Conservation (phyloP, 352 stramenopile species). For the Elongisporangium undulatum region DNA sequence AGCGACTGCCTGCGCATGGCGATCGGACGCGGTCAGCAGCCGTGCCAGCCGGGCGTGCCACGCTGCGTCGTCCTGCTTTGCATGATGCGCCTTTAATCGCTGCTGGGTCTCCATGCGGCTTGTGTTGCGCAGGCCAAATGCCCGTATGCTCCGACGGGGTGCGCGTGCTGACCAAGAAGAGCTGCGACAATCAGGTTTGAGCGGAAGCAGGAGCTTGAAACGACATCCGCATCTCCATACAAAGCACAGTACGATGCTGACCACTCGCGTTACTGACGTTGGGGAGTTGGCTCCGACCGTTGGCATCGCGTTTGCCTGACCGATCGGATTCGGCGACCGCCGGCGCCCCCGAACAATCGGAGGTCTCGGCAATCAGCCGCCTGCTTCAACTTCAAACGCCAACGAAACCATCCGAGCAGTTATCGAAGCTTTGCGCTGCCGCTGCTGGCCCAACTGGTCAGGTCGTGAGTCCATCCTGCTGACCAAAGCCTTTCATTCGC, state of each 20-base stretch:
- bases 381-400: neutral
- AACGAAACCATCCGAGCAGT: neutral
- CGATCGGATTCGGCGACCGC: neutral
- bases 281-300: neutral
- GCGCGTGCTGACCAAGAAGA: neutral
- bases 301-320: neutral
- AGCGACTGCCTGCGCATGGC: constrained; percentile 14
- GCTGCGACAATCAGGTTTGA: too few species aligned
- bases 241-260: neutral
- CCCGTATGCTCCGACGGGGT: neutral
- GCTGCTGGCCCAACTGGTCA: too few species aligned
- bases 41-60: constrained; percentile 27
- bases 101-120: neutral
- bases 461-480: too few species aligned
- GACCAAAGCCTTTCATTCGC: too few species aligned
- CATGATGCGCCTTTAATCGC: neutral
- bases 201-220: neutral
- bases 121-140: neutral
- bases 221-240: neutral
- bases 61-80: constrained; percentile 9
- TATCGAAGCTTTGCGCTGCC: neutral
- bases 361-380: neutral
- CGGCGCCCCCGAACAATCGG: neutral
- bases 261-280: neutral
- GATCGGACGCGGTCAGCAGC: constrained; percentile 19